These are phyloP conservation scores for Bolboschoenus planiculmis DNA, from an alignment of 176 grass and related monocot species.

Conservation along the genomic window DNA sequence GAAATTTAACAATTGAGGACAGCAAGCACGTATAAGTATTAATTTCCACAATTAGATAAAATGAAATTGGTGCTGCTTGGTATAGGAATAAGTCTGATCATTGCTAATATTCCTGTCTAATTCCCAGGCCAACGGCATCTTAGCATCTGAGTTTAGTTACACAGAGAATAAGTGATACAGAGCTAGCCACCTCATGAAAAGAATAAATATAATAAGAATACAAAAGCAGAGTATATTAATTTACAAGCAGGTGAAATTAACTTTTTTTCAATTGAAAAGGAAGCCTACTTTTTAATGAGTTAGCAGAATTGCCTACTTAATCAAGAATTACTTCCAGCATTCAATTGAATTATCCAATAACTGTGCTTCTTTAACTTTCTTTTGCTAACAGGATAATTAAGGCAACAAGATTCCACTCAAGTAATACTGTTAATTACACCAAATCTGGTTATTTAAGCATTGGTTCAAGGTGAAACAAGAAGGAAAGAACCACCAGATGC, in stretches of 20 bases:
- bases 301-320: neutral
- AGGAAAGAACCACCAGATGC: neutral
- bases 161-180: neutral
- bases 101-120: neutral
- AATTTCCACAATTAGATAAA: neutral
- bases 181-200: neutral
- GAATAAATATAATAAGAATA: neutral
- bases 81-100: neutral
- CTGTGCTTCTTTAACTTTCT: conserved; percentile 5
- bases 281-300: neutral
- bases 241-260: neutral
- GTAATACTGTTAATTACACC: neutral
- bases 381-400: neutral
- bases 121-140: neutral
- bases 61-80: neutral
- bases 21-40: neutral
- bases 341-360: neutral
- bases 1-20: neutral
- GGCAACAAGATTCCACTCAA: neutral
- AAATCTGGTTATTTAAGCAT: neutral
- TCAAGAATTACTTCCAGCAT: neutral
- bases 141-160: neutral
- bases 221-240: neutral
- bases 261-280: neutral
- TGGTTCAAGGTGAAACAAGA: neutral